Conservation (phyloP, 2,329 filamentous ascomycete genomes). For the Trichoderma atroviride region DNA sequence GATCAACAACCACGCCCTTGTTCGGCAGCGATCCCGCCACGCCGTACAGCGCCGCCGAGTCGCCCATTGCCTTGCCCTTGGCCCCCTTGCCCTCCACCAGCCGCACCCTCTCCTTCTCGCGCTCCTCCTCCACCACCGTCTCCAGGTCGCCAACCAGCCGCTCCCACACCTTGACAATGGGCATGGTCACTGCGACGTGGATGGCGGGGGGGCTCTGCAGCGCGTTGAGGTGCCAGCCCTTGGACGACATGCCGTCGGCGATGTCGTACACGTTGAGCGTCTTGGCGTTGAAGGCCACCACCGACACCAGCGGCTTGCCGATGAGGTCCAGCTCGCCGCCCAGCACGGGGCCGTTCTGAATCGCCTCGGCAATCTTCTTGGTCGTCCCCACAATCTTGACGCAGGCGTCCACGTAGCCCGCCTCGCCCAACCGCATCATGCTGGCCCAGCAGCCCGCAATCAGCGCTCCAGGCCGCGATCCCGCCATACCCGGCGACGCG, state of each 20-base stretch:
- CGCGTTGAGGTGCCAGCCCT: conserved; percentile 95
- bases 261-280: conserved; percentile 93
- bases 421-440: conserved; percentile 84
- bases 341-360: conserved; percentile 70
- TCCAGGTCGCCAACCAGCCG: conserved; percentile 74
- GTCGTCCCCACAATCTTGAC: conserved; percentile 84
- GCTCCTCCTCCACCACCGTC: conserved; percentile 68
- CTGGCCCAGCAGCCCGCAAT: conserved; percentile 96
- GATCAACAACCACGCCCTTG: conserved; percentile 88
- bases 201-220: conserved; percentile 90
- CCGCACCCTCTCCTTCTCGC: conserved; percentile 77
- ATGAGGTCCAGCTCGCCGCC: conserved; percentile 75
- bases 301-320: conserved; percentile 83
- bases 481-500: conserved; percentile 87
- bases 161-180: conserved; percentile 80
- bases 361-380: conserved; percentile 77
- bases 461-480: conserved; percentile 86
- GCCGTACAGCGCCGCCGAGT: conserved; percentile 88
- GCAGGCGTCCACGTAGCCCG: conserved; percentile 85
- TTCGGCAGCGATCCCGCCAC: conserved; percentile 94
- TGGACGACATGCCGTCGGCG: conserved; percentile 79
- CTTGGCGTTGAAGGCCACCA: conserved; percentile 83
- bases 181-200: conserved; percentile 90
- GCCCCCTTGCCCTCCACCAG: conserved; percentile 68
- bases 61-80: conserved; percentile 70